These are phyloP conservation scores for Neurospora pannonica DNA, from an alignment of 495 filamentous ascomycete species.

Conservation along the genomic window DNA sequence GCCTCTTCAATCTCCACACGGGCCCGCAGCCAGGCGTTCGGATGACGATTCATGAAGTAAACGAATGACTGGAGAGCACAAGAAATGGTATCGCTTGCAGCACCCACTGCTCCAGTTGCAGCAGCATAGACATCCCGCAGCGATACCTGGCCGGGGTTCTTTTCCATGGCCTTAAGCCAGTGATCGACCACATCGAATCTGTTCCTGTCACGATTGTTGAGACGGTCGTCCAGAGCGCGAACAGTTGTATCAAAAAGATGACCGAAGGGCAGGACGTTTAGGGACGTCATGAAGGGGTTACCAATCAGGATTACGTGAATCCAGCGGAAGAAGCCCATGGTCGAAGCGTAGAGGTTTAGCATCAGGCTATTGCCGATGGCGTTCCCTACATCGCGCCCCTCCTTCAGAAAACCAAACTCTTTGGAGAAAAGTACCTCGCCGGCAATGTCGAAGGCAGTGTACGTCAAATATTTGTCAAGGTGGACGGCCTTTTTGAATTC, in stretches of 20 bases:
- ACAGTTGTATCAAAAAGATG: slow-evolving; percentile 35
- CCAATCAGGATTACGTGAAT: slow-evolving; percentile 24
- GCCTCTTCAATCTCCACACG: background rate
- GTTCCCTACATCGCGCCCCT: slow-evolving; percentile 29
- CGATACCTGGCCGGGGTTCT: background rate
- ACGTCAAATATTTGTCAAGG: slow-evolving; percentile 30
- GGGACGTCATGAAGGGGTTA: slow-evolving; percentile 33
- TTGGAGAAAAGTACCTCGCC: slow-evolving; percentile 26
- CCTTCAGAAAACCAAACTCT: slow-evolving; percentile 32
- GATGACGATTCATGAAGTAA: background rate
- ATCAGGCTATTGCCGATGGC: slow-evolving; percentile 17
- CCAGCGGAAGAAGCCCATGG: slow-evolving; percentile 33
- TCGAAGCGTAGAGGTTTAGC: slow-evolving; percentile 14
- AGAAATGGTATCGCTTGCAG: slow-evolving; percentile 1
- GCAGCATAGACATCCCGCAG: background rate
- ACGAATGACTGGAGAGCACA: background rate
- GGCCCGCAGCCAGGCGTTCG: background rate
- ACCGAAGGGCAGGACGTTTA: slow-evolving; percentile 30
- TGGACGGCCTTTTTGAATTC: slow-evolving; percentile 12
- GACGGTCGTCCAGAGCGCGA: slow-evolving; percentile 25
- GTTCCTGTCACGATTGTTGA: slow-evolving; percentile 22
- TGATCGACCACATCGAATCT: background rate
- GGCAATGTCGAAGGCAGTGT: slow-evolving; percentile 26
- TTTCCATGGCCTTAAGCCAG: background rate
- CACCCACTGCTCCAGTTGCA: background rate